Conservation (phyloP, 495 filamentous ascomycete species). For the Hypoxylon perforatum region DNA sequence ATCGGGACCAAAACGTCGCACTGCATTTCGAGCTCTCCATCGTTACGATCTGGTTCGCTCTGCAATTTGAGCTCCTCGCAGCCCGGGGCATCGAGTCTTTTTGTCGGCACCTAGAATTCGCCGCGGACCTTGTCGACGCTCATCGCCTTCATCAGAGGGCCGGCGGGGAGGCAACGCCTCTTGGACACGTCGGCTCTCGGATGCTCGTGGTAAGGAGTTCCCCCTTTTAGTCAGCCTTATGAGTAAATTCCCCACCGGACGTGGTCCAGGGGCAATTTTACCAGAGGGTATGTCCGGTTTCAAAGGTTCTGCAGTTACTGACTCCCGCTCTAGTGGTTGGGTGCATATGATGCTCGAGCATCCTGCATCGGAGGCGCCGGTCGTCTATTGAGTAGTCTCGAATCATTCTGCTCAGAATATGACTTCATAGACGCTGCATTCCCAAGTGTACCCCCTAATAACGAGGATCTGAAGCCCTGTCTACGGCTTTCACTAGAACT, state of each 20-base stretch:
- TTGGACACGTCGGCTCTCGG: slow-evolving; percentile 26
- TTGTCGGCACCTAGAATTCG: slow-evolving; percentile 29
- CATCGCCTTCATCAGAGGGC: slow-evolving; percentile 22
- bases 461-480: slow-evolving; percentile 27
- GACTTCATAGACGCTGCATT: slow-evolving; percentile 32
- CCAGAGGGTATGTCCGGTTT: no score
- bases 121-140: slow-evolving; percentile 29
- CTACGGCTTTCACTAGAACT: slow-evolving; percentile 28
- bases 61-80: slow-evolving; percentile 28
- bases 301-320: no score
- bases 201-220: no score
- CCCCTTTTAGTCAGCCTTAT: no score
- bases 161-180: slow-evolving; percentile 26
- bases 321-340: no score
- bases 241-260: no score
- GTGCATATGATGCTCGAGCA: slow-evolving; percentile 28
- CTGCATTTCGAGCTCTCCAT: slow-evolving; percentile 31
- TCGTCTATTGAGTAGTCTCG: slow-evolving; percentile 23
- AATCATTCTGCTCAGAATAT: slow-evolving; percentile 26
- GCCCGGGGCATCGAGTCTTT: slow-evolving; percentile 19
- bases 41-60: slow-evolving; percentile 31
- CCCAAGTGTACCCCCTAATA: slow-evolving; percentile 16
- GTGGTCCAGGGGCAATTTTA: no score
- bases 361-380: slow-evolving; percentile 26
- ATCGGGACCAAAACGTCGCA: slow-evolving; percentile 26